Conservation (phyloP, 176 grass and related monocot genomes). For the Ensete glaucum region DNA sequence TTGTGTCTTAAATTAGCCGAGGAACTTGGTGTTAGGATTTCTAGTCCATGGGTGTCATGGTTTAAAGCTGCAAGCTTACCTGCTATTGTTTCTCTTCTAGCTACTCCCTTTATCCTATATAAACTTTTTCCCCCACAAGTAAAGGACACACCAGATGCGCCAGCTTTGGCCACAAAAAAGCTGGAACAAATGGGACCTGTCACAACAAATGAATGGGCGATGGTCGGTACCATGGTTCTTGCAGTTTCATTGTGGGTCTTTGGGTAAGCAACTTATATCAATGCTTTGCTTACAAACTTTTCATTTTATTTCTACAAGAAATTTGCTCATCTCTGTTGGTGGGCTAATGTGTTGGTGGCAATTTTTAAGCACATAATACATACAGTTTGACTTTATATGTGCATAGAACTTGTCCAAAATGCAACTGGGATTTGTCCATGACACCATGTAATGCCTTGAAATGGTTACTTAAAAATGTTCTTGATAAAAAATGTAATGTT, state of each 20-base stretch:
- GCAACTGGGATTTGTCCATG: too few relatives aligned
- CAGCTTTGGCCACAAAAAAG: constrained; percentile 49
- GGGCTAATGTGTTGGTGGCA: too few relatives aligned
- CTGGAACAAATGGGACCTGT: constrained; percentile 66
- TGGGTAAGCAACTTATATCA: constrained; percentile 38
- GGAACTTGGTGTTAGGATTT: constrained; percentile 67
- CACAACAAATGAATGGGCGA: constrained; percentile 75
- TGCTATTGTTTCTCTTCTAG: constrained; percentile 52
- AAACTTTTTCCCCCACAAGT: constrained; percentile 73
- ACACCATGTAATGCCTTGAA: too few relatives aligned
- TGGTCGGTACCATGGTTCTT: constrained; percentile 78
- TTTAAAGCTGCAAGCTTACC: constrained; percentile 84
- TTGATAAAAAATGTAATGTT: too few relatives aligned
- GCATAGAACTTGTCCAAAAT: too few relatives aligned
- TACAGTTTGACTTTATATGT: too few relatives aligned
- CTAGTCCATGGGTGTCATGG: constrained; percentile 81
- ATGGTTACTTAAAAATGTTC: too few relatives aligned
- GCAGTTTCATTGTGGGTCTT: constrained; percentile 71
- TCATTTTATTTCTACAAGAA: not conserved
- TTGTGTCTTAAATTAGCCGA: constrained; percentile 82
- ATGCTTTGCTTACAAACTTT: not conserved
- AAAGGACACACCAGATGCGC: constrained; percentile 79
- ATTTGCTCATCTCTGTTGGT: not conserved
- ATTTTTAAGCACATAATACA: too few relatives aligned
- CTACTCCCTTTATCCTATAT: constrained; percentile 78